Evolutionary conservation across 352 stramenopile genomes (phyloP).

Genomic region (Phytophthora podocarpi): DNA sequence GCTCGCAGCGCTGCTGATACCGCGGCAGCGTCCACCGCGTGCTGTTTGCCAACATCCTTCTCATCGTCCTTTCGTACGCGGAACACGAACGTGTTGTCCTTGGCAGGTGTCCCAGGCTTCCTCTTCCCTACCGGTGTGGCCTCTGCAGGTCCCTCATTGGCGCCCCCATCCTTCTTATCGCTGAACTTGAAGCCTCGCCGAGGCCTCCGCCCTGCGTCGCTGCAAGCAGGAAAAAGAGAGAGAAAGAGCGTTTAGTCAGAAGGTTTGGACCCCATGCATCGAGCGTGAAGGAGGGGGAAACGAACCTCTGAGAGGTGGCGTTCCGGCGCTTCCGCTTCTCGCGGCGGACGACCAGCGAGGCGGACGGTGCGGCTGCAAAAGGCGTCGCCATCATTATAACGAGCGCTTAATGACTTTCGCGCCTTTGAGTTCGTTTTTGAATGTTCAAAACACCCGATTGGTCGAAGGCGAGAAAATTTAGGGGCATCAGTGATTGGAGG

Average conservation of each 20-base stretch:
- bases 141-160: conserved; percentile 24
- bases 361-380: conserved; percentile 35
- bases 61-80: conserved; percentile 51
- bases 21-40: conserved; percentile 44
- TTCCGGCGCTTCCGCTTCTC: conserved; percentile 62
- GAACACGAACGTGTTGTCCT: conserved; percentile 58
- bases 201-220: conserved; percentile 20
- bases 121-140: conserved; percentile 33
- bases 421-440: conserved; percentile 23
- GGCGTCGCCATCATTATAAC: conserved; percentile 39
- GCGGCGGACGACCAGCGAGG: conserved; percentile 63
- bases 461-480: conserved; percentile 23
- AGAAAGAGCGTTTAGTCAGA: conserved; percentile 1
- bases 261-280: not conserved
- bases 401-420: conserved; percentile 19
- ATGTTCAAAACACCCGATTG: conserved; percentile 37
- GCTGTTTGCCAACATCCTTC: conserved; percentile 25
- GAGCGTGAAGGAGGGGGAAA: not conserved
- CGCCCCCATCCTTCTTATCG: conserved; percentile 35
- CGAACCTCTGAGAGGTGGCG: conserved; percentile 37
- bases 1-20: conserved; percentile 47
- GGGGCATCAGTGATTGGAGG: conserved; percentile 1
- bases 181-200: conserved; percentile 68
- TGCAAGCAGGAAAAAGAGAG: conserved; percentile 16
- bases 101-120: conserved; percentile 15